phyloP scores from a whole-genome alignment of 352 stramenopile species.

The Paralagenidium karlingii region DNA sequence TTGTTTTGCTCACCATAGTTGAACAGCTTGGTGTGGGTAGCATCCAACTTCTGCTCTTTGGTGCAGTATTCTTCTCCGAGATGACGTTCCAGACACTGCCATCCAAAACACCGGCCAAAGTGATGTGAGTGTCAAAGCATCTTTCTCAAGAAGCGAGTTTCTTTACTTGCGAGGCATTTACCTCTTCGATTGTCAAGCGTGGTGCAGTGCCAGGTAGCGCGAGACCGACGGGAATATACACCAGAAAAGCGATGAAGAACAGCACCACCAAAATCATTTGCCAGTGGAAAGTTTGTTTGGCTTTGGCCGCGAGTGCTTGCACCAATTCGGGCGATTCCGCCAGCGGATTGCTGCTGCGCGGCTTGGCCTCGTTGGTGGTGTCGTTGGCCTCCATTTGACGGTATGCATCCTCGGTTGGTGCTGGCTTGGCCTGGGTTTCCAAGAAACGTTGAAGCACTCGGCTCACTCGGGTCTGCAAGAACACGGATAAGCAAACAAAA shows the following conservation, averaged over 20 bases:
- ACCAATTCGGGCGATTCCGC: too few relatives aligned
- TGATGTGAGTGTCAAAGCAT: conserved; percentile 1
- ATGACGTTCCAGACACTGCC: conserved; percentile 11
- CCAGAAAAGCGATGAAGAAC: conserved; percentile 9
- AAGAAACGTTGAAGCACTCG: too few relatives aligned
- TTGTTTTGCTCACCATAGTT: conserved; percentile 11
- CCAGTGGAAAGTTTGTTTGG: conserved; percentile 6
- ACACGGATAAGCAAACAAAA: neutral
- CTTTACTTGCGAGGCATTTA: neutral
- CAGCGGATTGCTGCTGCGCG: conserved; percentile 1
- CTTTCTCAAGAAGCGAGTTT: neutral
- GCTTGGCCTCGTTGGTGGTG: neutral
- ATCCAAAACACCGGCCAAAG: neutral
- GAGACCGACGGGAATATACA: conserved; percentile 18
- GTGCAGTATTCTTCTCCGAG: conserved; percentile 12
- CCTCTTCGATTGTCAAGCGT: conserved; percentile 6
- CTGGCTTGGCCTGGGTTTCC: too few relatives aligned
- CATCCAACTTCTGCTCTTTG: conserved; percentile 7
- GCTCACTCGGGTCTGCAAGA: neutral
- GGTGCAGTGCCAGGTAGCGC: conserved; percentile 8
- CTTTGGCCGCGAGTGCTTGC: neutral
- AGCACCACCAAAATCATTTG: conserved; percentile 1
- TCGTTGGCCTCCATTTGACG: neutral
- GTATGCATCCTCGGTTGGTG: too few relatives aligned
- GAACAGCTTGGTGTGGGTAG: conserved; percentile 12